Percentiles rank a stretch among this genome's conserved stretches.
These are phyloP conservation scores for Lasiodiplodia hormozganensis DNA, from an alignment of 2,329 filamentous ascomycete genomes.

Conservation along the genomic window DNA sequence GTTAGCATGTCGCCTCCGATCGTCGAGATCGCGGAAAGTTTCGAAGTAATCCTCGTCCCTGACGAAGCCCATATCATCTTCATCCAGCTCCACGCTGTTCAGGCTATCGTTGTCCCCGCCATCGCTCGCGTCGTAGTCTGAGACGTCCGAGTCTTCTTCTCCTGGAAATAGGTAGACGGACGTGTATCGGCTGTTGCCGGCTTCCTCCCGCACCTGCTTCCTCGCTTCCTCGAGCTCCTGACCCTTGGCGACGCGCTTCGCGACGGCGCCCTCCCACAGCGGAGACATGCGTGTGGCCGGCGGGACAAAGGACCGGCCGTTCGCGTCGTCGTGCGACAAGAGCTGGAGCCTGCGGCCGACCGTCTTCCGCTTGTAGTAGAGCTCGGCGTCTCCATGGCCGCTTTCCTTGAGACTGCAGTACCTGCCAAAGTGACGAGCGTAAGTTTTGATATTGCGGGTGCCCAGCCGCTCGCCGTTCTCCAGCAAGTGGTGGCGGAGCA, in stretches of 20 bases:
- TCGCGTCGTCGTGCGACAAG: not conserved
- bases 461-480: not conserved
- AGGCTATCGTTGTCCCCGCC: not conserved
- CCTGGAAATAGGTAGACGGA: rapidly evolving
- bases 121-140: not conserved
- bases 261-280: not conserved
- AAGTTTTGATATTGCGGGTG: not conserved
- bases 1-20: rapidly evolving
- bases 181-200: not conserved
- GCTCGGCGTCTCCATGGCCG: rapidly evolving
- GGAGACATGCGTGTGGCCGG: too few relatives aligned
- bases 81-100: not conserved
- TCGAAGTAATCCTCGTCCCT: not conserved
- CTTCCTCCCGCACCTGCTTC: not conserved
- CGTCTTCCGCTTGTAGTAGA: not conserved
- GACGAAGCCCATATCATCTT: not conserved
- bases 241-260: not conserved
- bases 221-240: not conserved
- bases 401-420: not conserved
- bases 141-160: not conserved
- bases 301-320: not conserved
- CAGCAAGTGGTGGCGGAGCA: not conserved
- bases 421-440: not conserved
- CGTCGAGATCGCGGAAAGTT: too few relatives aligned
- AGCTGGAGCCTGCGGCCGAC: rapidly evolving